phyloP scores from a whole-genome alignment of 192 early-diverging fungal genomes.

The Umbelopsis isabellina region DNA sequence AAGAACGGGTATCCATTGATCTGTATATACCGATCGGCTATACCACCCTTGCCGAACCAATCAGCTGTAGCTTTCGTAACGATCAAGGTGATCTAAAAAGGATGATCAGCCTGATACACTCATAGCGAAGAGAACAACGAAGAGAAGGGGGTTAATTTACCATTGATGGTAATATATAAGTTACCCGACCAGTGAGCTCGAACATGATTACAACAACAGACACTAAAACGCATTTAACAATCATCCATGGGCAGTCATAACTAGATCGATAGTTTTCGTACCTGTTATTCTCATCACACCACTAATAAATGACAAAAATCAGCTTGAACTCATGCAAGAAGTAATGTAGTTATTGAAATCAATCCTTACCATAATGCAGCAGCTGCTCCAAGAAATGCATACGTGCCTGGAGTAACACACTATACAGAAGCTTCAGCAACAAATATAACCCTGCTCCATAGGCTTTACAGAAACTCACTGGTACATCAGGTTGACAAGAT shows the following conservation, averaged over 20 bases:
- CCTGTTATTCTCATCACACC: conserved; percentile 89
- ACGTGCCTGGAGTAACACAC: conserved; percentile 84
- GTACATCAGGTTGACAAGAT: conserved; percentile 73
- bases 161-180: conserved; percentile 94
- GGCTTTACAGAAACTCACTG: conserved; percentile 43
- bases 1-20: conserved; percentile 79
- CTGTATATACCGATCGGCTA: conserved; percentile 77
- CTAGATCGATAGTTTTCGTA: conserved; percentile 45
- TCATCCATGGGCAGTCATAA: not conserved
- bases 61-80: conserved; percentile 78
- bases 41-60: conserved; percentile 72
- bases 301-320: conserved; percentile 28
- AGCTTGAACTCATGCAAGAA: not conserved
- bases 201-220: conserved; percentile 98
- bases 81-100: conserved; percentile 67
- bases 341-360: not conserved
- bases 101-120: not conserved
- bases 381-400: conserved; percentile 87
- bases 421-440: conserved; percentile 24
- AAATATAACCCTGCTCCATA: conserved; percentile 36
- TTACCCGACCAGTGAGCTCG: conserved; percentile 95
- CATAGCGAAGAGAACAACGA: too few species aligned
- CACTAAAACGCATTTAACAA: conserved; percentile 43
- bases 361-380: conserved; percentile 61
- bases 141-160: too few species aligned